Conservation (phyloP, 352 stramenopile genomes). For the Hyaloperonospora brassicae region DNA sequence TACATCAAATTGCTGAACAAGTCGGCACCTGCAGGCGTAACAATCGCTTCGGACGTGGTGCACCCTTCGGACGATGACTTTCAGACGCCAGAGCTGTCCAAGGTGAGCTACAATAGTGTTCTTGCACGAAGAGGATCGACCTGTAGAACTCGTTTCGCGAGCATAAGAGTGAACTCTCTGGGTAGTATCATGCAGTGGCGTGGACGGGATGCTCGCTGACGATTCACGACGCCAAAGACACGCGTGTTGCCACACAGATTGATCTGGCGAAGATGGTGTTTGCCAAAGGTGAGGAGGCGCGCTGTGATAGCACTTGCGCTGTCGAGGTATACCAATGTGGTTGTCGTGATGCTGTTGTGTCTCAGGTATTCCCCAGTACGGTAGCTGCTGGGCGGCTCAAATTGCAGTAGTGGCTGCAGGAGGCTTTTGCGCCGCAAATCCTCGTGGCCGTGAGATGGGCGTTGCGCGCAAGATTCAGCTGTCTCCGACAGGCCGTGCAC, state of each 20-base stretch:
- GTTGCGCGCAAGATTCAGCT: constrained; percentile 71
- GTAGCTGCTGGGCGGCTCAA: constrained; percentile 76
- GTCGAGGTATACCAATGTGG: constrained; percentile 3
- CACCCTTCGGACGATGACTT: constrained; percentile 66
- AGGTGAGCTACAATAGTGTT: constrained; percentile 22
- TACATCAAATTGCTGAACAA: constrained; percentile 59
- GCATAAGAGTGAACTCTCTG: constrained; percentile 5
- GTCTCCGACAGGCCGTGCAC: constrained; percentile 57
- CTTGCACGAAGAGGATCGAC: not conserved
- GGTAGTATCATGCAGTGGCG: constrained; percentile 61
- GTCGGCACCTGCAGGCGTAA: constrained; percentile 44
- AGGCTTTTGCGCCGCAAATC: constrained; percentile 57
- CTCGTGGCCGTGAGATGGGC: constrained; percentile 64
- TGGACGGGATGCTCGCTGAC: constrained; percentile 75
- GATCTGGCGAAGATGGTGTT: constrained; percentile 62
- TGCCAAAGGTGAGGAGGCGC: constrained; percentile 32
- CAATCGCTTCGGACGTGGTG: constrained; percentile 43
- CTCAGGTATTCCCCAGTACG: constrained; percentile 61
- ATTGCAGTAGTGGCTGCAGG: constrained; percentile 63
- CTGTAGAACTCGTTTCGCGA: not conserved
- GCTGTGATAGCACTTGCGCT: not conserved
- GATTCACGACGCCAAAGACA: constrained; percentile 50
- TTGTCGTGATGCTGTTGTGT: not conserved
- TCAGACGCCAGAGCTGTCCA: constrained; percentile 42
- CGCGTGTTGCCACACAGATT: constrained; percentile 65